Evolutionary conservation across 345 rosid genomes (phyloP).

Genomic region (Orychophragmus violaceus): DNA sequence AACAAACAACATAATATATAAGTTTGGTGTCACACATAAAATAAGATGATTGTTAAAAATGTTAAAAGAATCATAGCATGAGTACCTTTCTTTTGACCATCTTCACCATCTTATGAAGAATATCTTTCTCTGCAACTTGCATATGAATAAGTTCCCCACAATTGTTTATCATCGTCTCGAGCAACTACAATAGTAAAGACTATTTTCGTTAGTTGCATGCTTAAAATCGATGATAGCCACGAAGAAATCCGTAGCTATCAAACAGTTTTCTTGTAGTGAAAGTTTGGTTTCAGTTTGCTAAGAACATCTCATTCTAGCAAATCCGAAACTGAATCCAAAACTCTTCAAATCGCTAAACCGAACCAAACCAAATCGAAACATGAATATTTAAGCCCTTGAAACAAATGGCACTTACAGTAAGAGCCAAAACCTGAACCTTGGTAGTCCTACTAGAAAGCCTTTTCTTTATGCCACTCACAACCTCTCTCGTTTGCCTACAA

Average conservation of each 20-base stretch:
- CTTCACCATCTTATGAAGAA: constrained; percentile 91
- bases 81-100: constrained; percentile 93
- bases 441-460: constrained; percentile 71
- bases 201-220: not conserved
- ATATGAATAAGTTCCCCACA: constrained; percentile 97
- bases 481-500: constrained; percentile 90
- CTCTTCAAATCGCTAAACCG: not conserved
- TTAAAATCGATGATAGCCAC: too few relatives aligned
- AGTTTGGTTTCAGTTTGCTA: not conserved
- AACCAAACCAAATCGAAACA: not conserved
- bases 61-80: constrained; percentile 13
- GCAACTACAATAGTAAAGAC: constrained; percentile 51
- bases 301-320: too few relatives aligned
- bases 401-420: constrained; percentile 60
- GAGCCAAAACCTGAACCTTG: constrained; percentile 91
- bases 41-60: not conserved
- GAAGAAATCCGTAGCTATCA: too few relatives aligned
- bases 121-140: constrained; percentile 91
- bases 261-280: too few relatives aligned
- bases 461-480: constrained; percentile 92
- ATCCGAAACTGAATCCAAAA: too few relatives aligned
- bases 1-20: constrained; percentile 19
- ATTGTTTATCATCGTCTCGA: constrained; percentile 92
- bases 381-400: not conserved
- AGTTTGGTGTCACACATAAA: constrained; percentile 29